These are phyloP conservation scores for Vanderwaltozyma yarrowii DNA, from an alignment of 805 yeast species.

Conservation along the genomic window DNA sequence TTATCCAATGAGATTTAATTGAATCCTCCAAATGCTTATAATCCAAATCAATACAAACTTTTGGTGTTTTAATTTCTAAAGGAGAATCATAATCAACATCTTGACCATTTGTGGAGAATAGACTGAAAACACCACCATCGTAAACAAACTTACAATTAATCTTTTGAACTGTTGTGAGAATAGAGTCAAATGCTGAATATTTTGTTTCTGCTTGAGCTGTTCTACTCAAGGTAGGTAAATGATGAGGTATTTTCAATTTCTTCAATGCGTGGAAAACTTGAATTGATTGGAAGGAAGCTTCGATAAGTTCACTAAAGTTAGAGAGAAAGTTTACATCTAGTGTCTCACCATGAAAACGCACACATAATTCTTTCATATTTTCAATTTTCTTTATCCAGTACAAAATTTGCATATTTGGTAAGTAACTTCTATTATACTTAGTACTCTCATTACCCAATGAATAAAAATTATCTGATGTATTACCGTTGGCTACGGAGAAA, in stretches of 20 bases:
- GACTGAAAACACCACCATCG: conserved; percentile 57
- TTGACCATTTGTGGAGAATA: conserved; percentile 31
- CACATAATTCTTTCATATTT: conserved; percentile 36
- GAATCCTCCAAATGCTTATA: conserved; percentile 30
- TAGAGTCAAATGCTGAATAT: conserved; percentile 10
- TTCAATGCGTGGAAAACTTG: conserved; percentile 33
- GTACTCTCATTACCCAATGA: conserved; percentile 36
- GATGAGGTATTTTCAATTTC: conserved; percentile 5
- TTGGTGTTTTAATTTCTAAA: conserved; percentile 64
- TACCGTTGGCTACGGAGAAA: conserved; percentile 60
- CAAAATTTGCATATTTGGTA: conserved; percentile 55
- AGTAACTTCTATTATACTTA: conserved; percentile 49
- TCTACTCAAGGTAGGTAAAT: background rate
- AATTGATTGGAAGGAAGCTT: conserved; percentile 39
- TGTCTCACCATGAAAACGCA: conserved; percentile 55
- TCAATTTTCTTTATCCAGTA: conserved; percentile 21
- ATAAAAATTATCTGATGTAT: conserved; percentile 39
- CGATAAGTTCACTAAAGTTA: conserved; percentile 43
- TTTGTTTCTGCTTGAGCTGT: background rate
- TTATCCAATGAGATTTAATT: conserved; percentile 19
- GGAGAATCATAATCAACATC: conserved; percentile 36
- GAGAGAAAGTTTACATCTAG: conserved; percentile 58
- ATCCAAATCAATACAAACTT: conserved; percentile 46
- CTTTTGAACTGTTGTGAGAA: conserved; percentile 24
- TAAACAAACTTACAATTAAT: conserved; percentile 46